phyloP scores from a whole-genome alignment of 352 stramenopile genomes.

The Globisporangium okanoganense region DNA sequence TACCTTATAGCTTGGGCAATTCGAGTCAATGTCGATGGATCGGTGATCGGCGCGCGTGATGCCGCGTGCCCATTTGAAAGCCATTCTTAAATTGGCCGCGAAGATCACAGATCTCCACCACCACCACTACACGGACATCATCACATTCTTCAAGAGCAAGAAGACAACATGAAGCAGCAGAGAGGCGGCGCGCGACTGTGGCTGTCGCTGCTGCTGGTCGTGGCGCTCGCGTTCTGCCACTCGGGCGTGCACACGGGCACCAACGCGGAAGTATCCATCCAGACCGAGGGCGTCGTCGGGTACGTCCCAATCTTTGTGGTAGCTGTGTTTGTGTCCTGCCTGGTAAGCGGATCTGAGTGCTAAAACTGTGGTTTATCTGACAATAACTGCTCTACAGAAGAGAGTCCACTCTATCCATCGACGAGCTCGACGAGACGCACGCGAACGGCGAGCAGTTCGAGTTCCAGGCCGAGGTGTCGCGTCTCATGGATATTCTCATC shows the following conservation, averaged over 20 bases:
- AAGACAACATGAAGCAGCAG: slow-evolving; percentile 10
- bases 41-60: no score
- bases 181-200: slow-evolving; percentile 13
- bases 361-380: slow-evolving; percentile 19
- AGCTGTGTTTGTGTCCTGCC: slow-evolving; percentile 1
- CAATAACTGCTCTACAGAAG: slow-evolving; percentile 21
- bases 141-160: background rate
- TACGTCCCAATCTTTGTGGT: slow-evolving; percentile 16
- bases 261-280: slow-evolving; percentile 32
- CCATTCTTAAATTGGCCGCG: slow-evolving; percentile 13
- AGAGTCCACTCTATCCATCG: slow-evolving; percentile 30
- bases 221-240: slow-evolving; percentile 31
- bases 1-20: background rate
- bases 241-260: slow-evolving; percentile 16
- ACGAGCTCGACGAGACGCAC: slow-evolving; percentile 41
- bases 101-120: background rate
- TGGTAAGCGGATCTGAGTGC: slow-evolving; percentile 6
- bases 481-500: slow-evolving; percentile 91
- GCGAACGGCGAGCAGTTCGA: slow-evolving; percentile 80
- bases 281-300: slow-evolving; percentile 35
- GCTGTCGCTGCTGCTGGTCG: slow-evolving; percentile 36
- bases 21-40: no score
- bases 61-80: background rate
- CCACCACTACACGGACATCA: background rate
- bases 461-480: slow-evolving; percentile 96